Percentiles rank a stretch among this genome's conserved stretches.
Conservation (phyloP, 2,329 filamentous ascomycete species). For the Trichophyton schoenleinii region DNA sequence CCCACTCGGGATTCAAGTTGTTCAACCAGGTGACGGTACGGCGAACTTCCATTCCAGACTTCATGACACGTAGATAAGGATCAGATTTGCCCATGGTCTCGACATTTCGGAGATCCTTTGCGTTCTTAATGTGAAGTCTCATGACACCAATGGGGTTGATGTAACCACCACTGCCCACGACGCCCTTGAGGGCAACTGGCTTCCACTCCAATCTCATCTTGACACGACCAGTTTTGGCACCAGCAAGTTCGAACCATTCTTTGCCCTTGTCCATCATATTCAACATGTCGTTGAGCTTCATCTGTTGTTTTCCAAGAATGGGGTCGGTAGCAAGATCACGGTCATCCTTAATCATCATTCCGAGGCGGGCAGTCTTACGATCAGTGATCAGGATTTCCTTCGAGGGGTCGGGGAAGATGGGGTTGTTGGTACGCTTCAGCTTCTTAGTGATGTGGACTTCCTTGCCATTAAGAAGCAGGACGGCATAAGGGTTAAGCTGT, state of each 20-base stretch:
- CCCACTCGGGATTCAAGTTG: slow-evolving; percentile 88
- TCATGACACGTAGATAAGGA: slow-evolving; percentile 75
- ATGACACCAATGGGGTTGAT: slow-evolving; percentile 89
- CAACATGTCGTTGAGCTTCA: slow-evolving; percentile 87
- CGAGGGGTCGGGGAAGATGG: slow-evolving; percentile 83
- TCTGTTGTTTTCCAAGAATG: slow-evolving; percentile 80
- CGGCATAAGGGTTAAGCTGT: slow-evolving; percentile 78
- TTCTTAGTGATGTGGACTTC: slow-evolving; percentile 81
- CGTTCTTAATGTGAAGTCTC: slow-evolving; percentile 80
- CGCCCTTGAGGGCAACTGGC: slow-evolving; percentile 73
- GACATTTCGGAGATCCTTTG: slow-evolving; percentile 72
- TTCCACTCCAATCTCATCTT: slow-evolving; percentile 94
- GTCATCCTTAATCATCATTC: slow-evolving; percentile 89
- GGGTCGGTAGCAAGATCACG: slow-evolving; percentile 74
- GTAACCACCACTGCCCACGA: slow-evolving; percentile 69
- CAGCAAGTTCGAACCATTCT: slow-evolving; percentile 87
- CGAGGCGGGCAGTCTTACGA: slow-evolving; percentile 76
- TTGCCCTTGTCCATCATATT: slow-evolving; percentile 84
- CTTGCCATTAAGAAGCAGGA: slow-evolving; percentile 80
- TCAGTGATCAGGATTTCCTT: slow-evolving; percentile 95
- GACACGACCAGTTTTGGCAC: slow-evolving; percentile 67
- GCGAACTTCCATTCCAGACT: slow-evolving; percentile 81
- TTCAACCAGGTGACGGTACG: slow-evolving; percentile 93
- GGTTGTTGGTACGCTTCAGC: slow-evolving; percentile 93
- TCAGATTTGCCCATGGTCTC: slow-evolving; percentile 96